Evolutionary conservation across 2,329 filamentous ascomycete species (phyloP), one percentile per base, ranked within the genome.

Genomic region (Penicillium sp.): DNA sequence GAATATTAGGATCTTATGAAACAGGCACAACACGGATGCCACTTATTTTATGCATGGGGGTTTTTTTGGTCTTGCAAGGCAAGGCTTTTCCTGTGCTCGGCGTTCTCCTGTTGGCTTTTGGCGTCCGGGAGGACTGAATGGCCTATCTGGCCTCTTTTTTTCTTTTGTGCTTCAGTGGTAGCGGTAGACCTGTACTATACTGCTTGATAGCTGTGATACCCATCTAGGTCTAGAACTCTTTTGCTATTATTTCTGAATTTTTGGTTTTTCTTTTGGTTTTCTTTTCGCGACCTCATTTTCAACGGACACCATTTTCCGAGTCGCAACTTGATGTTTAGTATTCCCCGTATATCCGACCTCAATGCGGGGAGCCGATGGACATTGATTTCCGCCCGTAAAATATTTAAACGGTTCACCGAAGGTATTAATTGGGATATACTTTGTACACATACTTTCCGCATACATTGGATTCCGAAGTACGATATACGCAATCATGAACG

Each of bases 181-280:
- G 59, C 62, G 60, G 65, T 67, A 66, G 62, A 67, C 61, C 60
- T 65, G 64, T 65, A 61, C 58, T 66, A 60, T 65, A 64, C 64
- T 66, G 60, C 63, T 63, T 62, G 59, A 60, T 64, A 58, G 63
- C 62, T 65, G 62, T 62, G 65, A 67, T 67, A 67, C 65, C 65
- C 65, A 58, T 59, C 39, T 49, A 55, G 55, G 57, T 59, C 56
- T 66, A 64, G 62, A 66, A 58, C 9, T 47, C 21, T 19, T 51
- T 58, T 60, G 55, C 55, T 53, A 10, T 47, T 36, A 36, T 27
- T 39, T 21, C n/a, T 39, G 17, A 38, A n/a, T 9, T 39, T 12
- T 21, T 12, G 6, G 33, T 27, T 27, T 27, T n/a, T n/a, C n/a
- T n/a, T n/a, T n/a, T 12, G 13, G 33, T 17, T 17, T 17, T 35